Conservation (phyloP, 352 stramenopile genomes). For the Hyaloperonospora arabidopsidis region DNA sequence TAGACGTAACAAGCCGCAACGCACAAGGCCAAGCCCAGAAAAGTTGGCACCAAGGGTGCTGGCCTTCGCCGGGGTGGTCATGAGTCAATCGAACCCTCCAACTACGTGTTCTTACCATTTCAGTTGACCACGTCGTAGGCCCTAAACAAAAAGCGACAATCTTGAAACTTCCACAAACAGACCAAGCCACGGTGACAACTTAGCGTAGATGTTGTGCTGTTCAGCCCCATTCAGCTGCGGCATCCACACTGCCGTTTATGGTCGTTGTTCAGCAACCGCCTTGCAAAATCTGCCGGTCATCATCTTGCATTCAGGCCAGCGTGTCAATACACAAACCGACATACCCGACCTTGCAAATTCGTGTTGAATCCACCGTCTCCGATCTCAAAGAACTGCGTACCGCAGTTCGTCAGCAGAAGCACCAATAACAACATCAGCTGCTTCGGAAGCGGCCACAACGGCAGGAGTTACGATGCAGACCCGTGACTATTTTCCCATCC, state of each 20-base stretch:
- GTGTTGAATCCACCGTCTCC: conserved; percentile 33
- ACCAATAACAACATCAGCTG: conserved; percentile 25
- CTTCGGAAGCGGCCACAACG: conserved; percentile 4
- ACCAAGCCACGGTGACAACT: conserved; percentile 10
- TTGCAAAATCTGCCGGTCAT: conserved; percentile 7
- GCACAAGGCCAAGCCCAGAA: no score
- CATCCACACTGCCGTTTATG: background rate
- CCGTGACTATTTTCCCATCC: conserved; percentile 39
- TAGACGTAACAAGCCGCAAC: conserved; percentile 14
- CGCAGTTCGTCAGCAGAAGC: conserved; percentile 52
- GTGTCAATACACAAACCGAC: background rate
- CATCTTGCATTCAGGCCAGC: no score
- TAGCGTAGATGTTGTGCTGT: conserved; percentile 48
- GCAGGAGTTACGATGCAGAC: conserved; percentile 22
- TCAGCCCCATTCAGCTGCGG: conserved; percentile 49
- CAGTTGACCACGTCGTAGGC: background rate
- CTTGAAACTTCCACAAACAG: conserved; percentile 4
- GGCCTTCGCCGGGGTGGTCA: no score
- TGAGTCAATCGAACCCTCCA: no score
- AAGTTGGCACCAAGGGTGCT: no score
- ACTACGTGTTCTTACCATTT: no score
- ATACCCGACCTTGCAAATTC: background rate
- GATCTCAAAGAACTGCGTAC: conserved; percentile 33
- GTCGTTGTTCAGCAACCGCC: conserved; percentile 12
- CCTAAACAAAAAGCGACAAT: background rate